phyloP scores from a whole-genome alignment of 805 yeast species.

The Ogataea methanolica region DNA sequence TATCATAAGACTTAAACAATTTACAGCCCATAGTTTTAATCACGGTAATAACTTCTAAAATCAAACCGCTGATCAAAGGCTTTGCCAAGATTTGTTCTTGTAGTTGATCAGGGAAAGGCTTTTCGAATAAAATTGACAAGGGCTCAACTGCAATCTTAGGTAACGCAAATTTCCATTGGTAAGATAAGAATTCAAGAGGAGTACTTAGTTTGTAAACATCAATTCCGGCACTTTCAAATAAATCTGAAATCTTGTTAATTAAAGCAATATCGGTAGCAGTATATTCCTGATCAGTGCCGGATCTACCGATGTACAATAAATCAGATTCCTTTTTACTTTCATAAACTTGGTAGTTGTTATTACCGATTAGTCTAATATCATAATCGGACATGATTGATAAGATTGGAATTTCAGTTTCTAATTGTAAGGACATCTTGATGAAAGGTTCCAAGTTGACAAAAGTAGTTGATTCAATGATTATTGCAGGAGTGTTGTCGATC shows the following conservation, averaged over 20 bases:
- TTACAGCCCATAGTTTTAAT: constrained; percentile 75
- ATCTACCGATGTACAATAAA: constrained; percentile 39
- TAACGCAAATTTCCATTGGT: constrained; percentile 83
- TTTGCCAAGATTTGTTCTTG: constrained; percentile 71
- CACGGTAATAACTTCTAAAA: constrained; percentile 68
- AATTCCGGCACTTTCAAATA: constrained; percentile 36
- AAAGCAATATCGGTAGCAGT: constrained; percentile 36
- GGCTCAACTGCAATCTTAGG: constrained; percentile 79
- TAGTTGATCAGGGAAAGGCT: constrained; percentile 55
- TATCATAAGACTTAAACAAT: constrained; percentile 64
- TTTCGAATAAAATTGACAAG: constrained; percentile 67
- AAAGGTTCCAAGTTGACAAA: constrained; percentile 71
- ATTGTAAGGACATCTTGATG: constrained; percentile 38
- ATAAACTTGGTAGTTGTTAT: constrained; percentile 31
- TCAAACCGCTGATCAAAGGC: constrained; percentile 77
- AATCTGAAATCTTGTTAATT: constrained; percentile 32
- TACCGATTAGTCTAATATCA: constrained; percentile 43
- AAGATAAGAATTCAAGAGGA: constrained; percentile 56
- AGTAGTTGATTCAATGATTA: constrained; percentile 67
- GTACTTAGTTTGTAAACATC: constrained; percentile 47
- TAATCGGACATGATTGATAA: constrained; percentile 60
- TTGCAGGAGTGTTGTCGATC: constrained; percentile 36
- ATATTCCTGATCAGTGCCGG: constrained; percentile 40
- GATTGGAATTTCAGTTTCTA: constrained; percentile 33
- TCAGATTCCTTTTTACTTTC: constrained; percentile 38